phyloP scores from a whole-genome alignment of 2,329 filamentous ascomycete genomes.

The Diplodia intermedia region DNA sequence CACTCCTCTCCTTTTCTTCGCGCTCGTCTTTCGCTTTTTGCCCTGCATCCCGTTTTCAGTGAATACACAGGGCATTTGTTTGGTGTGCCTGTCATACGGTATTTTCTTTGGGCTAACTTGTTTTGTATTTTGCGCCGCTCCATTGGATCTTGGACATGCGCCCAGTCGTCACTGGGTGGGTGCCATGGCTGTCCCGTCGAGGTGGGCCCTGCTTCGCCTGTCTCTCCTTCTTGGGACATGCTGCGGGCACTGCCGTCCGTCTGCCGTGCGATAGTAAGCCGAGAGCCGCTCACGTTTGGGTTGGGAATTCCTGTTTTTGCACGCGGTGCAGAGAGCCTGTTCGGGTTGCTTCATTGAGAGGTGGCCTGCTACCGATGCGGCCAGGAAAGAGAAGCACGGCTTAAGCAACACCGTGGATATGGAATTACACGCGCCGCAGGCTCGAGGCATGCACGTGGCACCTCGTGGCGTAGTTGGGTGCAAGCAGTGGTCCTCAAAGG shows the following conservation, averaged over 20 bases:
- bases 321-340: slow-evolving; percentile 2
- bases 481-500: neutral
- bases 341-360: slow-evolving; percentile 14
- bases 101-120: slow-evolving; percentile 76
- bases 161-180: slow-evolving; percentile 57
- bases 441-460: neutral
- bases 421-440: neutral
- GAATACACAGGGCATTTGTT: neutral
- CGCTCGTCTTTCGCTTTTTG: slow-evolving; percentile 73
- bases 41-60: slow-evolving; percentile 55
- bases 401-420: neutral
- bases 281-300: slow-evolving; percentile 4
- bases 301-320: neutral
- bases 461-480: neutral
- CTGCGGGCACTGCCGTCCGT: neutral
- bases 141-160: slow-evolving; percentile 71
- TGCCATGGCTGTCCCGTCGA: slow-evolving; percentile 14
- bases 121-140: slow-evolving; percentile 79
- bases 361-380: neutral
- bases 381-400: neutral
- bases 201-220: neutral
- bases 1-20: slow-evolving; percentile 69
- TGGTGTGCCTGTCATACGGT: slow-evolving; percentile 61
- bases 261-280: neutral
- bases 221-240: slow-evolving; percentile 13